Percentiles rank a stretch among this genome's conserved stretches.
These are phyloP conservation scores for Aspergillus asperescens DNA, from an alignment of 495 filamentous ascomycete genomes.

Conservation along the genomic window DNA sequence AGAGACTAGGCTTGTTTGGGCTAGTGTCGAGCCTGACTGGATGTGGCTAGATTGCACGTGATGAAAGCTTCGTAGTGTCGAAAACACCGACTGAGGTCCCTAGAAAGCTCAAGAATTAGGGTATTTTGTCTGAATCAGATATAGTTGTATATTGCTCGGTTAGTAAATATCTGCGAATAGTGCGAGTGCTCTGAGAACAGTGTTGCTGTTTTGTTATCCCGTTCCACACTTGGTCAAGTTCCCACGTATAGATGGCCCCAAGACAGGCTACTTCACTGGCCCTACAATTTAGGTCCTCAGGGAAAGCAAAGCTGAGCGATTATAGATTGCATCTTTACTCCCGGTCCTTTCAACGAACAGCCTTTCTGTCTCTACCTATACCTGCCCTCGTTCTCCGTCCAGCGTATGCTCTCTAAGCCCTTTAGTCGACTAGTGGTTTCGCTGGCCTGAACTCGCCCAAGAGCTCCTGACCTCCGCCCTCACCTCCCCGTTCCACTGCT, in stretches of 20 bases:
- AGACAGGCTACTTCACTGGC: neutral
- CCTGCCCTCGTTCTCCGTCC: neutral
- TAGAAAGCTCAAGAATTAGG: too few species aligned
- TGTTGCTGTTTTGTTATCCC: too few species aligned
- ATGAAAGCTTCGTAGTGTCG: too few species aligned
- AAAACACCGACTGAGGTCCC: too few species aligned
- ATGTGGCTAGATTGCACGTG: neutral
- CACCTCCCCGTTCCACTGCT: conserved; percentile 4
- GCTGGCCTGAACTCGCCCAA: conserved; percentile 20
- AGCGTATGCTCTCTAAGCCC: neutral
- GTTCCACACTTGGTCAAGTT: too few species aligned
- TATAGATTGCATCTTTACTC: neutral
- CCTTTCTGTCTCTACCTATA: neutral
- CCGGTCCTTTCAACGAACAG: neutral
- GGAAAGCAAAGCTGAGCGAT: neutral
- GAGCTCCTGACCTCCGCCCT: conserved; percentile 12
- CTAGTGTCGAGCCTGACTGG: neutral
- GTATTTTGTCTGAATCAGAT: too few species aligned
- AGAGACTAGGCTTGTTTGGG: conserved; percentile 34
- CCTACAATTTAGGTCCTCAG: neutral
- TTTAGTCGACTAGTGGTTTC: conserved; percentile 17
- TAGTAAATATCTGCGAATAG: too few species aligned
- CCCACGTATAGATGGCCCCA: neutral
- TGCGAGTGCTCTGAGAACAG: too few species aligned
- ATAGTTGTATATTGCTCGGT: too few species aligned